Conservation (phyloP, 2,329 filamentous ascomycete species). For the Paecilomyces niveus region DNA sequence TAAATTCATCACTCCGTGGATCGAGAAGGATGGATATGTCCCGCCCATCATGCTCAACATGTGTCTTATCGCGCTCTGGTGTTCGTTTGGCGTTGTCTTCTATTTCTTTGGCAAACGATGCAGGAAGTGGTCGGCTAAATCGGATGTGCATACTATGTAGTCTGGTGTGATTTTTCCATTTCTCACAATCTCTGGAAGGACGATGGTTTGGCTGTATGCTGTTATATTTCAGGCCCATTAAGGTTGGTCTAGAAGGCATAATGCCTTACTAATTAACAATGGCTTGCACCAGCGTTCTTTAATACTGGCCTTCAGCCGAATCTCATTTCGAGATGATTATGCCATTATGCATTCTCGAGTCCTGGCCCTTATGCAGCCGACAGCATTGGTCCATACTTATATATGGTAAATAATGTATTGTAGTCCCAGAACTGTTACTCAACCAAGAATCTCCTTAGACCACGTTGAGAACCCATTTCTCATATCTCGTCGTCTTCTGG, state of each 20-base stretch:
- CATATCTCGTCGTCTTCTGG: conserved; percentile 39
- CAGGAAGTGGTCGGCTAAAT: conserved; percentile 49
- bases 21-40: conserved; percentile 43
- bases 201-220: no score
- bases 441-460: not conserved
- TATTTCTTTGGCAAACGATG: conserved; percentile 55
- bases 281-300: no score
- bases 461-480: conserved; percentile 1
- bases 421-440: not conserved
- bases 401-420: no score
- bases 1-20: conserved; percentile 51
- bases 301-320: no score
- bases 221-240: no score
- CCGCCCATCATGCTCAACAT: conserved; percentile 56
- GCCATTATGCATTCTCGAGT: no score
- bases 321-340: no score
- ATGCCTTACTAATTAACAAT: no score
- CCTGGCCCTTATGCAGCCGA: no score
- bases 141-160: conserved; percentile 49
- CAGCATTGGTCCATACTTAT: no score
- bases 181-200: not conserved
- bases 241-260: no score
- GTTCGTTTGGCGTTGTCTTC: conserved; percentile 48
- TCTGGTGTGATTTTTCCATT: conserved; percentile 1
- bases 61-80: conserved; percentile 47